Conservation (phyloP, 1,284 basidiomycete species). For the Thecaphora thlaspeos region DNA sequence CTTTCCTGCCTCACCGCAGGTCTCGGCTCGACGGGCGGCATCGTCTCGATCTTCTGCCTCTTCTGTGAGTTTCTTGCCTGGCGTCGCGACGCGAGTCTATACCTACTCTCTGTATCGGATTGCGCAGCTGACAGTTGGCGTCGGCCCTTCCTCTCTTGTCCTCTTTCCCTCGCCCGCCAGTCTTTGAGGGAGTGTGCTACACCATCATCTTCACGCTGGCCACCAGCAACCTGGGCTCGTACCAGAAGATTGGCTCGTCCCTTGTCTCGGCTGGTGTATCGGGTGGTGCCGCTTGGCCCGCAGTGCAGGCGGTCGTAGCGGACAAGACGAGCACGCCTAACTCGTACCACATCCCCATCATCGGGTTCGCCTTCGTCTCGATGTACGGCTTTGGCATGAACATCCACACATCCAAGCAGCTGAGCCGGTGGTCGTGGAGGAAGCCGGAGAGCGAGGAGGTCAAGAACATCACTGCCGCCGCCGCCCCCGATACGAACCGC, state of each 20-base stretch:
- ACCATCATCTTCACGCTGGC: conserved; percentile 67
- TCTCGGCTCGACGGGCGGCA: conserved; percentile 64
- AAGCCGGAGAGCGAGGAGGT: conserved; percentile 21
- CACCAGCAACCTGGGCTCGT: conserved; percentile 61
- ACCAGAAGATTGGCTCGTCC: conserved; percentile 28
- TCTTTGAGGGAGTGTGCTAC: conserved; percentile 67
- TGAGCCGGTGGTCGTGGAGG: conserved; percentile 24
- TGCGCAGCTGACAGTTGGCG: background rate
- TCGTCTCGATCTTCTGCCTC: conserved; percentile 68
- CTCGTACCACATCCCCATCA: conserved; percentile 26
- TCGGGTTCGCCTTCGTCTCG: conserved; percentile 21
- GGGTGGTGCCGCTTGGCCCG: conserved; percentile 74
- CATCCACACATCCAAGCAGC: conserved; percentile 14
- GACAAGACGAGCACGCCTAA: conserved; percentile 59
- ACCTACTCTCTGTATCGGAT: background rate
- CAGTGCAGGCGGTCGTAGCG: conserved; percentile 70
- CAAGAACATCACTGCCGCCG: too few species aligned
- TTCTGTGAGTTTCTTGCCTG: conserved; percentile 62
- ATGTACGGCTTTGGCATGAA: conserved; percentile 31
- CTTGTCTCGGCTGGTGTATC: conserved; percentile 63
- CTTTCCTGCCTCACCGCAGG: conserved; percentile 65
- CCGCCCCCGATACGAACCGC: too few species aligned
- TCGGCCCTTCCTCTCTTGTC: too few species aligned
- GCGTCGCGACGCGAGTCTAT: too few species aligned
- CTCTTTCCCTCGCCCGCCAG: background rate